Conservation (phyloP, 2,329 filamentous ascomycete genomes). For the Beauveria sp. region DNA sequence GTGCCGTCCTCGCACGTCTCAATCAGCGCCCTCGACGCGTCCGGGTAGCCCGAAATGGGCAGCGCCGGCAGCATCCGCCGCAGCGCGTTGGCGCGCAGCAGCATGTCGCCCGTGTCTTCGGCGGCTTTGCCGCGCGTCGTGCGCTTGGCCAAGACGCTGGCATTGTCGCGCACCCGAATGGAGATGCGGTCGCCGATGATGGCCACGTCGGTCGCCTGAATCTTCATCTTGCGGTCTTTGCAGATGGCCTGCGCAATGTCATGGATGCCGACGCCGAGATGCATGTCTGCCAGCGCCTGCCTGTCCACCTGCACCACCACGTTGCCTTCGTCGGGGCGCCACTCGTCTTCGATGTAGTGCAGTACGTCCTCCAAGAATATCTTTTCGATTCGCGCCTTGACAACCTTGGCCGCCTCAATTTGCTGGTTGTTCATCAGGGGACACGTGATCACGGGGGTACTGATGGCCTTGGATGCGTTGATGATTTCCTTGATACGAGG, state of each 20-base stretch:
- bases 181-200: conserved; percentile 58
- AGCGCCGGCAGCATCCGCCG: conserved; percentile 75
- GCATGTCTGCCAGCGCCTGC: conserved; percentile 69
- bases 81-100: conserved; percentile 75
- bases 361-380: conserved; percentile 80
- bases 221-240: conserved; percentile 75
- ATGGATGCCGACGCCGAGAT: conserved; percentile 65
- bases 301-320: conserved; percentile 78
- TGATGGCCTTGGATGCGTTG: conserved; percentile 91
- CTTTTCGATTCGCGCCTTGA: conserved; percentile 92
- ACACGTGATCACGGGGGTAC: conserved; percentile 88
- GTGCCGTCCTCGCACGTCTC: conserved; percentile 66
- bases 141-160: conserved; percentile 40
- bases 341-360: conserved; percentile 77
- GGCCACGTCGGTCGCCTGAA: conserved; percentile 57
- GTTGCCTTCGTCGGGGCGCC: conserved; percentile 68
- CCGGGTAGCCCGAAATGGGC: conserved; percentile 83
- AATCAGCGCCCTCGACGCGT: conserved; percentile 81
- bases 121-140: conserved; percentile 39
- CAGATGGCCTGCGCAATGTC: conserved; percentile 74
- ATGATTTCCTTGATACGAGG: conserved; percentile 99
- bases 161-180: conserved; percentile 58
- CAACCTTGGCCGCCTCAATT: conserved; percentile 75
- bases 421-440: conserved; percentile 68
- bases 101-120: conserved; percentile 41